Conservation (phyloP, 2,329 filamentous ascomycete genomes). For the Scedosporium minutisporum region DNA sequence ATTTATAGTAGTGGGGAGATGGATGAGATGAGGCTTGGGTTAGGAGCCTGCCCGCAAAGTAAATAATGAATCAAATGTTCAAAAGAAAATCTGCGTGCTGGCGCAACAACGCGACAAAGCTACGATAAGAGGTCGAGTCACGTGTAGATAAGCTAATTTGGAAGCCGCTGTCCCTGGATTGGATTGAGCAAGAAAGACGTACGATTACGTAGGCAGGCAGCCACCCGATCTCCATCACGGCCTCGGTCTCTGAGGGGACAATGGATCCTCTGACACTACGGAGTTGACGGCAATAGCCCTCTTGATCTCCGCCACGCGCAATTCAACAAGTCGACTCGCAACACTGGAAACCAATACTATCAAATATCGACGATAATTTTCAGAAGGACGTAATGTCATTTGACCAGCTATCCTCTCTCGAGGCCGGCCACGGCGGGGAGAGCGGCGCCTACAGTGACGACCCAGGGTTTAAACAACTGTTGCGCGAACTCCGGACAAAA, state of each 20-base stretch:
- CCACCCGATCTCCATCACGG: background rate
- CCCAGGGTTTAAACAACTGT: conserved; percentile 79
- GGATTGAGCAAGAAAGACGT: background rate
- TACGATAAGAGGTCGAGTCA: conserved; percentile 6
- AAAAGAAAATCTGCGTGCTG: conserved; percentile 3
- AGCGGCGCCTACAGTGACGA: conserved; percentile 79
- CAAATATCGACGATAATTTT: conserved; percentile 6
- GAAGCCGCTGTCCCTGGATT: background rate
- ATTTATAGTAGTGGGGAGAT: background rate
- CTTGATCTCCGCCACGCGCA: background rate
- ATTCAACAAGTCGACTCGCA: background rate
- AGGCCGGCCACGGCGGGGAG: conserved; percentile 26
- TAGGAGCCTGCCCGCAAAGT: conserved; percentile 1
- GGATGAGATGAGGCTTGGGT: background rate
- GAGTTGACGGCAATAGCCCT: background rate
- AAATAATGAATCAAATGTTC: conserved; percentile 2
- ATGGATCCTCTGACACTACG: background rate
- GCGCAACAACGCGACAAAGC: conserved; percentile 4
- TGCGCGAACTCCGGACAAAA: conserved; percentile 75
- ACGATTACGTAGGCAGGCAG: conserved; percentile 7
- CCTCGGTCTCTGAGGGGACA: background rate
- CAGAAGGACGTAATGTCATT: conserved; percentile 62
- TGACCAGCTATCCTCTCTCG: conserved; percentile 69
- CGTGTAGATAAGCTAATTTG: conserved; percentile 6
- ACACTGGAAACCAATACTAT: background rate